A percentile compares a stretch with the other conserved stretches of the same genome.
Conservation (phyloP, 345 rosid species). For the Eucalyptus erythrocorys region DNA sequence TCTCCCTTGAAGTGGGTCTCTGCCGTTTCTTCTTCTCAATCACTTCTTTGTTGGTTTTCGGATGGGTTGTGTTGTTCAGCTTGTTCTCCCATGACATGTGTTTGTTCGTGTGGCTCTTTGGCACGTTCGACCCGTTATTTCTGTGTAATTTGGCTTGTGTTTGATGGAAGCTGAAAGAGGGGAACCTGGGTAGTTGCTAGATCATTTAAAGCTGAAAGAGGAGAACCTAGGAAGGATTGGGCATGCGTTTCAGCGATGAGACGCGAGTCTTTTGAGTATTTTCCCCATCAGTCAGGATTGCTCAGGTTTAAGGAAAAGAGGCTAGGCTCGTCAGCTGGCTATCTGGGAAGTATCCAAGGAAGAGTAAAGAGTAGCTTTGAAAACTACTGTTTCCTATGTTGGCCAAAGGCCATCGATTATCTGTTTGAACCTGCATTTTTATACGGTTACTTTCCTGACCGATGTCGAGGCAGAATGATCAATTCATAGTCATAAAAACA, state of each 20-base stretch:
- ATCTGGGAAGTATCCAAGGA: neutral
- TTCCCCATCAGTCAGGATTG: neutral
- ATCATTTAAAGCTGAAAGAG: too few species aligned
- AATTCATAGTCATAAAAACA: neutral
- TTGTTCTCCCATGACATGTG: neutral
- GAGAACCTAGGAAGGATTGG: neutral
- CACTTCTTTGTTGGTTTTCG: neutral
- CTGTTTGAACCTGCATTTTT: neutral
- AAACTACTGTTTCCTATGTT: neutral
- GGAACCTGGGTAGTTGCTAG: too few species aligned
- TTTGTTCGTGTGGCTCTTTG: neutral
- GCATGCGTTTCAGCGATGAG: neutral
- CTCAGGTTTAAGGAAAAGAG: neutral
- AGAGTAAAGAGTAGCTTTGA: neutral
- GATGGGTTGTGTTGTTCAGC: neutral
- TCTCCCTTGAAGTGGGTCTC: neutral
- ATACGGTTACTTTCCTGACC: neutral
- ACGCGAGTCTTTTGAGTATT: neutral
- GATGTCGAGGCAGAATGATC: neutral
- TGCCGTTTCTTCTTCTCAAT: neutral
- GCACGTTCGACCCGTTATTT: neutral
- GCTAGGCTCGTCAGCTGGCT: neutral
- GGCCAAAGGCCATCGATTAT: neutral
- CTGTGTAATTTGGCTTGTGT: neutral
- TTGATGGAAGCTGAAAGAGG: too few species aligned